A percentile compares a stretch with the other conserved stretches of the same genome.
These are phyloP conservation scores for Fusarium transvaalense DNA, from an alignment of 2,329 filamentous ascomycete genomes.

Conservation along the genomic window DNA sequence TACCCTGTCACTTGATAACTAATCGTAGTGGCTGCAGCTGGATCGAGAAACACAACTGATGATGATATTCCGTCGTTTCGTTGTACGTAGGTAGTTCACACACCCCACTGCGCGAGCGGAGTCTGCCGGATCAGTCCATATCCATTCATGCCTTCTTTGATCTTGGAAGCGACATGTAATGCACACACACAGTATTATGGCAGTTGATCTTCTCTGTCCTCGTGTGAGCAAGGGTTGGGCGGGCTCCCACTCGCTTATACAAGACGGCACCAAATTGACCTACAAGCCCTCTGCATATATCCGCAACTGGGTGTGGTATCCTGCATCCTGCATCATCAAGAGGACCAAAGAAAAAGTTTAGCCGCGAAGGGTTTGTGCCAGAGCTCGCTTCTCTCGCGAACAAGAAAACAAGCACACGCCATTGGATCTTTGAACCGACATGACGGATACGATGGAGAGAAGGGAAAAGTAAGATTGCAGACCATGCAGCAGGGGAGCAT, in stretches of 20 bases:
- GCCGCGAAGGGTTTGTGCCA: background rate
- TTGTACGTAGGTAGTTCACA: background rate
- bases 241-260: background rate
- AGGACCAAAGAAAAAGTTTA: background rate
- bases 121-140: constrained; percentile 15
- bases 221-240: constrained; percentile 4
- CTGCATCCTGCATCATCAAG: constrained; percentile 22
- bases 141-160: background rate
- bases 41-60: background rate
- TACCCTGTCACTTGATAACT: constrained; percentile 8
- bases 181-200: background rate
- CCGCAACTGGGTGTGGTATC: constrained; percentile 2
- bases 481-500: background rate
- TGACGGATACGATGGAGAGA: background rate
- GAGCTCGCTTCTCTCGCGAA: background rate
- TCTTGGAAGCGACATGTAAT: background rate
- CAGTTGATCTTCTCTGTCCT: background rate
- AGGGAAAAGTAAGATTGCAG: constrained; percentile 10
- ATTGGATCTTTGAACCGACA: background rate
- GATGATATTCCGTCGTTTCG: background rate
- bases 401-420: background rate
- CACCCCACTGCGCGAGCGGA: background rate
- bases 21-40: constrained; percentile 10
- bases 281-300: constrained; percentile 19
- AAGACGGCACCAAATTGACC: background rate